Base-by-base conservation (phyloP, 1,284 basidiomycete genomes). In the Sanghuangporus baumii region DNA sequence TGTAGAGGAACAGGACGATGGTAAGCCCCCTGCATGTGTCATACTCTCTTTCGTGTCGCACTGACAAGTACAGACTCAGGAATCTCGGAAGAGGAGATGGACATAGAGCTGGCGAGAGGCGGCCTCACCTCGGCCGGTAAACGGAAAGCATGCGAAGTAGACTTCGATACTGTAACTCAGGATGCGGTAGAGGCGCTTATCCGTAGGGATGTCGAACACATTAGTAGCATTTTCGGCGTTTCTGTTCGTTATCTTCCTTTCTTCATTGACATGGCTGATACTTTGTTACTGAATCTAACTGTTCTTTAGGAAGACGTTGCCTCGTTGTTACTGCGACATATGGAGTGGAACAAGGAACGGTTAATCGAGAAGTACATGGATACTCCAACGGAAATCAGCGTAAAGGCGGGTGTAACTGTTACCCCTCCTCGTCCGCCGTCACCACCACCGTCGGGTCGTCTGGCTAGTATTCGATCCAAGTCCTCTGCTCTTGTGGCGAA, bases 281-380 rank as follows among this genome's bases (percentile, higher is more conserved):
- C 54, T 56, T 43, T 61, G 18, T 56, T 52, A 34, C 64, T 37
- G 11, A 48, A 20, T 48, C 18, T 31, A n/a, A 31, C 31, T 65
- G 69, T 7, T 73, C 16, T 60, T 12, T 61, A 76, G 77, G 55
- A 61, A 23, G 70, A 77, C 66, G 81, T 81, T 2, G 94, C 96
- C 1, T 84, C 88, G 1, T 80, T 96, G 54, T 81, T 99, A 6
- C 79, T 99, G 55, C 87, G 95, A 37, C 81, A 94, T 76, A 88
- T 91, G 79, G 81, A 83, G 55, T 99, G 96, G 96, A 98, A 99
- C 81, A 93, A 93, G 72, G 96, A 99, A 75, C 88, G 89, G 64
- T 83, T 98, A n/a, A 93, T 93, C 66, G 93, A 97, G 78, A 88
- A 90, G 73, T 97, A 93, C 76, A 95, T 96, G 93, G 94, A 95